Evolutionary conservation across 768 basidiomycete genomes (phyloP).

Genomic region (Pleurotus cornucopiae): DNA sequence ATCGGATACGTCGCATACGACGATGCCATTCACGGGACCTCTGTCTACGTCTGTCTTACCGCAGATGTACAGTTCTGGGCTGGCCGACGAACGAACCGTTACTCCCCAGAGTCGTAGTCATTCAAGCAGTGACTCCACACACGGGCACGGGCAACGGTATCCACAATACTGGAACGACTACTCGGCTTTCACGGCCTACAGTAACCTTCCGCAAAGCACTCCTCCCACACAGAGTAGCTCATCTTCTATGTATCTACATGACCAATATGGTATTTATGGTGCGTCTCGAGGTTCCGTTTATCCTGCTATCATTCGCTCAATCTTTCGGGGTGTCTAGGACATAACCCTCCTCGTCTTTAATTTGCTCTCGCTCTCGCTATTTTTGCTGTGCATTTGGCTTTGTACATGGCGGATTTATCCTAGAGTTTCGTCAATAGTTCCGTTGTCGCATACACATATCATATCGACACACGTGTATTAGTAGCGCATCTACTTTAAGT

Average conservation of each 20-base stretch:
- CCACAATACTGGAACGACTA: conserved; percentile 57
- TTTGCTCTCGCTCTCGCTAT: not conserved
- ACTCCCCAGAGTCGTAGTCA: conserved; percentile 13
- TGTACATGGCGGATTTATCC: too few species aligned
- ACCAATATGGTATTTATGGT: conserved; percentile 12
- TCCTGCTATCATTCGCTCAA: too few species aligned
- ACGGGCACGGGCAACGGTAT: conserved; percentile 28
- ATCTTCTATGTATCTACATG: conserved; percentile 8
- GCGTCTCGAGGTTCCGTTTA: not conserved
- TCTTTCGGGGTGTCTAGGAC: not conserved
- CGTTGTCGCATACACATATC: too few species aligned
- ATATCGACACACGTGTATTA: too few species aligned
- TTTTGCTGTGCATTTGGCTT: too few species aligned
- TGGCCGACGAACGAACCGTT: conserved; percentile 44
- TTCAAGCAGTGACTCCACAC: conserved; percentile 15
- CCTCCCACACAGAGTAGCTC: not conserved
- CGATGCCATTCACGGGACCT: conserved; percentile 35
- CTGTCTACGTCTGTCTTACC: conserved; percentile 72
- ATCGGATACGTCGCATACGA: conserved; percentile 12
- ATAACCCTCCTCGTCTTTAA: conserved; percentile 1
- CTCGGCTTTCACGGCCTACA: conserved; percentile 42
- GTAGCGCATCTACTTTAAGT: too few species aligned
- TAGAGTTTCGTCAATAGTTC: too few species aligned
- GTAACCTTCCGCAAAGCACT: conserved; percentile 14
- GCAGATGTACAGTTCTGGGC: conserved; percentile 71